phyloP scores from a whole-genome alignment of 352 stramenopile genomes.

The Globisporangium alternatum region DNA sequence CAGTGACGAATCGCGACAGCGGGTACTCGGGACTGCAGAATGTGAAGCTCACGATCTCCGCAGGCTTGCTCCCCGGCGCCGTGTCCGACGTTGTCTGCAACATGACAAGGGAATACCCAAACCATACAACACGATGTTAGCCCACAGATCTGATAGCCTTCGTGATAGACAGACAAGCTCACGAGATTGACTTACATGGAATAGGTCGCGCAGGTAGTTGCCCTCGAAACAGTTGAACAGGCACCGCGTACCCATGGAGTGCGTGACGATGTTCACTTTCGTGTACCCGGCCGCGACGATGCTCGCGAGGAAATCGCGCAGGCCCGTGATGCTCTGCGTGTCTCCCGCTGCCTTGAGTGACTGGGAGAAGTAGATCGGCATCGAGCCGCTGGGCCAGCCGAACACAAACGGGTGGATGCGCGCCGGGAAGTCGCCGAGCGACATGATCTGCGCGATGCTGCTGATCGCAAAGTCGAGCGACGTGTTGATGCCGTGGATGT shows the following conservation, averaged over 20 bases:
- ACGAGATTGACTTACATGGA: conserved; percentile 11
- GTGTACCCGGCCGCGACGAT: conserved; percentile 23
- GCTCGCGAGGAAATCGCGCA: conserved; percentile 24
- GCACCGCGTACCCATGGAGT: conserved; percentile 22
- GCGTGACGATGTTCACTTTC: conserved; percentile 24
- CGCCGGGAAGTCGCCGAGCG: conserved; percentile 20
- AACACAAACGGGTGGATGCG: conserved; percentile 26
- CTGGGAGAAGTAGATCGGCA: conserved; percentile 22
- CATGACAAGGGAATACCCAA: not conserved
- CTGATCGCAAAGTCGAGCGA: conserved; percentile 20
- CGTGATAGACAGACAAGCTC: not conserved
- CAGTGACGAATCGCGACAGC: conserved; percentile 36
- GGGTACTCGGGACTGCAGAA: conserved; percentile 67
- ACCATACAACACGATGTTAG: too few relatives aligned
- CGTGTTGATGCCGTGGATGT: conserved; percentile 23
- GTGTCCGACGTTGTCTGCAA: conserved; percentile 13
- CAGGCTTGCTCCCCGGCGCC: conserved; percentile 4
- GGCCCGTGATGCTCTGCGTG: conserved; percentile 8
- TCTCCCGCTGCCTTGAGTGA: conserved; percentile 13
- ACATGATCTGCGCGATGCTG: conserved; percentile 24
- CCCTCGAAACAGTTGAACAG: conserved; percentile 21
- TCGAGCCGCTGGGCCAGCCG: conserved; percentile 20
- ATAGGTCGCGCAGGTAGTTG: conserved; percentile 16
- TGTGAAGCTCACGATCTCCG: conserved; percentile 29
- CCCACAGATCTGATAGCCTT: too few relatives aligned